Evolutionary conservation across 805 yeast genomes (phyloP), one percentile per base, ranked within the genome.

Genomic region (Lachancea mirantina): DNA sequence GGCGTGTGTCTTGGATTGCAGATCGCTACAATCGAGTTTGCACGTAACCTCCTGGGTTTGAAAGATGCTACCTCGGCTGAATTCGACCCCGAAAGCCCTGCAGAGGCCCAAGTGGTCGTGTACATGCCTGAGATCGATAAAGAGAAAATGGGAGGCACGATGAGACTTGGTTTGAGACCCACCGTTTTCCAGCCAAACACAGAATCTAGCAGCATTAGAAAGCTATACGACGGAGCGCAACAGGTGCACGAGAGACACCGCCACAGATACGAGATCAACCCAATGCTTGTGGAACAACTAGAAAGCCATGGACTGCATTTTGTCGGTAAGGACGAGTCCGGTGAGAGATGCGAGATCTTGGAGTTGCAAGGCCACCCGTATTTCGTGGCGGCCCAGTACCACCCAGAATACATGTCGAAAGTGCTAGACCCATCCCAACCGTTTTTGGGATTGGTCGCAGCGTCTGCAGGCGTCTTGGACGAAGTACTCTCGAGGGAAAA

Each of bases 111-210:
- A 34, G 74, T 85, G 32, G 94, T 92, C 38, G 84, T 92, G 30
- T 92, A 85, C 68, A 92, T 92, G 99, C 99, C 99, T 26, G 99
- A 92, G 62, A 87, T 89, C 42, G 95, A 87, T 63, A 89, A 87
- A 67, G 78, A 82, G 48, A 85, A 84, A 59, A 72, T 92, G 68
- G 99, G 99, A 43, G 99, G 99, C 47, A 89, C 97, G 32, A 92
- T 92, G 99, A 80, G 99, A 69, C 73, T 92, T 48, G 99, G 99
- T 49, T 70, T 85, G 45, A 87, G 96, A 63, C 76, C 88, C 46
- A 87, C 97, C 23, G 74, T 71, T 43, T 92, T 92, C 70, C 78
- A 74, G 50, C 64, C 64, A 11, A 75, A 68, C 42, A 62, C 83
- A 29, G 79, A 79, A 42, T 67, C 77, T 73, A 73, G 84, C 29